Evolutionary conservation across 192 early-diverging fungal species (phyloP), one percentile per base, ranked within the genome.

Genomic region (Backusella morwellensis): DNA sequence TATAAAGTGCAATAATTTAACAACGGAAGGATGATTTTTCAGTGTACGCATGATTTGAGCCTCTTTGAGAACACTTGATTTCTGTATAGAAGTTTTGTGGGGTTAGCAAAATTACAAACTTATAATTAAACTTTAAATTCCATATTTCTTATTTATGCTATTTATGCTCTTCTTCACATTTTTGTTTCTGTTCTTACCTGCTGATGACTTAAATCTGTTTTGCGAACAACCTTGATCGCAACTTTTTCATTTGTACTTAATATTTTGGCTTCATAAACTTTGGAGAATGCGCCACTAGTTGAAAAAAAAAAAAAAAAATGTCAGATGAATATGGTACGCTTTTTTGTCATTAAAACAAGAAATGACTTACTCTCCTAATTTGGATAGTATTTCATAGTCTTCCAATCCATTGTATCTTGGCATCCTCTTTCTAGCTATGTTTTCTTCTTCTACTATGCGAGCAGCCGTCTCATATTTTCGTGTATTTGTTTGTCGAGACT

Each of bases 61-160:
- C 82, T 98, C 96, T 79, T 96, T 94, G 73, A 95, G 87, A 74
- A 97, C 92, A 79, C 92, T 93, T 56, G 90, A 91, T 72, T 90
- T 86, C 91, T 92, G 41, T 44, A 15, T 44, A 44, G 15, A 40
- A 12, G 6, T 63, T 63, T 63, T 59, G 54, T 59, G 54, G 54
- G n/a, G 54, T 59, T 59, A 59, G 19, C 21, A 66, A 19, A 66
- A 14, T 47, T 32, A 52, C 19, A 66, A 42, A 9, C 41, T 29
- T 41, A 42, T 41, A 8, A n/a, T 70, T 41, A 21, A 70, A 40
- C 12, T 41, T 41, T 19, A 70, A 32, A 68, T 50, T 50, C 47
- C 47, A 19, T 50, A 26, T 59, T 59, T 54, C 11, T 59, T 59
- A 59, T 23, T 59, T 59, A 59, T 23, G 23, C 23, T 59, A 8